Conservation (phyloP, 164 flowering plant species). For the Macadamia tetraphylla region DNA sequence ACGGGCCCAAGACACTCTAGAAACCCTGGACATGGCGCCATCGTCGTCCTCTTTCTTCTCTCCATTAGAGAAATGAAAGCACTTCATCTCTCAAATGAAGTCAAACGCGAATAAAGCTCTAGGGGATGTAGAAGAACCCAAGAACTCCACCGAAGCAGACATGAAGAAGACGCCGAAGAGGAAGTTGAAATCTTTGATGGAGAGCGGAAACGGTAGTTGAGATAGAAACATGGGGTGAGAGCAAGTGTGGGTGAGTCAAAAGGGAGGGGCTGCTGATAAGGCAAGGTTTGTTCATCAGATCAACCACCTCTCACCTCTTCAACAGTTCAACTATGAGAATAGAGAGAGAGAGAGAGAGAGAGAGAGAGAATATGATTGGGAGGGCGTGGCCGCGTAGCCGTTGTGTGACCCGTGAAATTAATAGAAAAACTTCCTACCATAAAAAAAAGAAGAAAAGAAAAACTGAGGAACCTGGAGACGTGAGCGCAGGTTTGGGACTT, state of each 20-base stretch:
- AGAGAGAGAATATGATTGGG: too few species aligned
- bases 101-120: neutral
- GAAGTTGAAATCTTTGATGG: neutral
- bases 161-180: neutral
- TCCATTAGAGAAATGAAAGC: constrained; percentile 76
- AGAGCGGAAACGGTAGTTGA: neutral
- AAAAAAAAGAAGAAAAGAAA: too few species aligned
- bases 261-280: neutral
- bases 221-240: neutral
- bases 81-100: constrained; percentile 49
- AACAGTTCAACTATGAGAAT: too few species aligned
- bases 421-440: too few species aligned
- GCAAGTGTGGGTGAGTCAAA: constrained; percentile 5
- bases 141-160: neutral
- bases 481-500: too few species aligned
- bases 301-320: neutral
- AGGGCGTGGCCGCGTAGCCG: too few species aligned
- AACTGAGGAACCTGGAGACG: too few species aligned
- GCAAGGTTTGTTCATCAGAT: neutral
- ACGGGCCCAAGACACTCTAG: constrained; percentile 77
- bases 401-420: too few species aligned
- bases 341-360: too few species aligned
- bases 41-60: constrained; percentile 42
- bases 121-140: neutral
- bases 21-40: constrained; percentile 28